Evolutionary conservation across 441 rosid genomes (phyloP).

Genomic region (Biscutella laevigata): DNA sequence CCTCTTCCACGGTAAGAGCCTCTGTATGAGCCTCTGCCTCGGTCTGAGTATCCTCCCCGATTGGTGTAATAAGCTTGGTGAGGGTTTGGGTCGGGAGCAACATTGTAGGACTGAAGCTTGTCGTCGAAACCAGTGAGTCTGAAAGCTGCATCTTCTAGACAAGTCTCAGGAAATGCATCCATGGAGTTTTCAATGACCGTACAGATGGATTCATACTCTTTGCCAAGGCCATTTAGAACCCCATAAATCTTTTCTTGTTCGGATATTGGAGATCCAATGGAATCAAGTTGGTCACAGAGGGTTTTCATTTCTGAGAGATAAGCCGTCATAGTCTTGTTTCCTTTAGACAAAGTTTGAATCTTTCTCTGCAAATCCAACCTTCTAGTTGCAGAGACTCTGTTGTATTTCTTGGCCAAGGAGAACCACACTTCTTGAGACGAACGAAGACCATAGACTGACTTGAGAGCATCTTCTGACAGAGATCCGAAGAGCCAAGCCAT

Average conservation of each 20-base stretch:
- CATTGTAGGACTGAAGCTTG: too few species aligned
- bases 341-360: too few species aligned
- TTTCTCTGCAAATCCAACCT: too few species aligned
- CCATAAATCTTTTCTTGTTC: neutral
- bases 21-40: too few species aligned
- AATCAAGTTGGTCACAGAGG: neutral
- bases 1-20: too few species aligned
- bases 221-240: neutral
- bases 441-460: neutral
- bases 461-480: neutral
- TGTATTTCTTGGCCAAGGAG: neutral
- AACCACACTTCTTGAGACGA: too few species aligned
- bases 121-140: neutral
- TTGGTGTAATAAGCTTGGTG: neutral
- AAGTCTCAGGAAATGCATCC: neutral
- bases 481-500: neutral
- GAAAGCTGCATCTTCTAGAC: neutral
- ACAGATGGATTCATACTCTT: neutral
- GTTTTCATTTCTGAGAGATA: neutral
- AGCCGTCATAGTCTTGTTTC: neutral
- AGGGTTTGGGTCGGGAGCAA: neutral
- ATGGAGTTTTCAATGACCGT: neutral
- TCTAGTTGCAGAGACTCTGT: neutral
- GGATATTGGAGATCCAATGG: neutral
- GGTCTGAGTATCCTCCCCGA: too few species aligned